phyloP scores from a whole-genome alignment of 2,329 filamentous ascomycete species.

The Nemania sp. region DNA sequence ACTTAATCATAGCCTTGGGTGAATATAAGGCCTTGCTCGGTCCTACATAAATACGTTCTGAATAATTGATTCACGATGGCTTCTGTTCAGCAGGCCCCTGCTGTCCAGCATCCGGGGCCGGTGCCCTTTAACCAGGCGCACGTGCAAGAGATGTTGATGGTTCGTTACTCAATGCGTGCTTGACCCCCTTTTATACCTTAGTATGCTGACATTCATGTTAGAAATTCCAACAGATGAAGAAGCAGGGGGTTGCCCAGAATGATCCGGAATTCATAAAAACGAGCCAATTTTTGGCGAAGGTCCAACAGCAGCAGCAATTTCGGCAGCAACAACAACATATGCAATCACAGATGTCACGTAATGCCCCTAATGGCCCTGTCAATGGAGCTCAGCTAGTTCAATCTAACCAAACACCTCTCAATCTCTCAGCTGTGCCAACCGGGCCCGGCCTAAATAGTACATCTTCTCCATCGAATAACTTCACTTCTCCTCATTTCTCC shows the following conservation, averaged over 20 bases:
- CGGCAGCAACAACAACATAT: conserved; percentile 66
- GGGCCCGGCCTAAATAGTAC: conserved; percentile 50
- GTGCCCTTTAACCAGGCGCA: conserved; percentile 78
- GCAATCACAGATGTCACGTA: conserved; percentile 64
- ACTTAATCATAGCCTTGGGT: conserved; percentile 41
- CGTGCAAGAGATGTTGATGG: conserved; percentile 78
- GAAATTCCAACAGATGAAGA: conserved; percentile 92
- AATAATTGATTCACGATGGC: conserved; percentile 70
- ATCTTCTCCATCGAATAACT: conserved; percentile 51
- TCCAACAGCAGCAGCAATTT: conserved; percentile 75
- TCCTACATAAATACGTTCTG: conserved; percentile 38
- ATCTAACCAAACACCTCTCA: conserved; percentile 53
- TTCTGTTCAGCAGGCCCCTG: conserved; percentile 79
- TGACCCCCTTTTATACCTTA: background rate
- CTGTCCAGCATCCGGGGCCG: conserved; percentile 73
- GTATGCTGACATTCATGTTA: conserved; percentile 54
- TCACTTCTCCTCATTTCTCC: conserved; percentile 69
- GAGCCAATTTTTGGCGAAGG: conserved; percentile 77
- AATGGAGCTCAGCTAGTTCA: conserved; percentile 61
- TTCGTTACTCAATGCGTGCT: conserved; percentile 50
- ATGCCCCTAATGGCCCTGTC: conserved; percentile 64
- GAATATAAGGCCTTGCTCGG: conserved; percentile 41
- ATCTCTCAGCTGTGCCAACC: conserved; percentile 56
- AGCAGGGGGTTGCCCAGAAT: conserved; percentile 80
- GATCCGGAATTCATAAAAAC: conserved; percentile 91